Conservation (phyloP, 768 basidiomycete genomes). For the Kondoa subrosea region DNA sequence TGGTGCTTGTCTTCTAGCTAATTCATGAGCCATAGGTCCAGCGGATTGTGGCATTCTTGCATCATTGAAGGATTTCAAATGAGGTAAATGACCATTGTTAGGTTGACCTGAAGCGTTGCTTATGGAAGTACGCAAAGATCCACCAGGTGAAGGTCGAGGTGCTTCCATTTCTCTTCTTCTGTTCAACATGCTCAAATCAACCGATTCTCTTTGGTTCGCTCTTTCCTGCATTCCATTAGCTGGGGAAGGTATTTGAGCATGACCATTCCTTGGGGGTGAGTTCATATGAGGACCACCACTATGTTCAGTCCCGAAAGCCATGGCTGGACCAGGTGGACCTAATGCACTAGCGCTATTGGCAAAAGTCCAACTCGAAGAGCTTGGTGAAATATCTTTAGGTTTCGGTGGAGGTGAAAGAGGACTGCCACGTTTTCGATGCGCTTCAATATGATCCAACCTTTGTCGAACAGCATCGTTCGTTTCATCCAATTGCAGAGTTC, state of each 20-base stretch:
- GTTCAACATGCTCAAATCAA: not conserved
- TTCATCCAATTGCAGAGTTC: conserved; percentile 86
- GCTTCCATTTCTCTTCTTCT: not conserved
- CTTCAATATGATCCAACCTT: conserved; percentile 12
- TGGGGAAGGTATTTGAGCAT: not conserved
- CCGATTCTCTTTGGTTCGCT: not conserved
- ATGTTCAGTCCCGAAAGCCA: not conserved
- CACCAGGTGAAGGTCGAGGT: not conserved
- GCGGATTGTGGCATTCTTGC: not conserved
- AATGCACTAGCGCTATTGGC: conserved; percentile 21
- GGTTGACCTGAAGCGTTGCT: not conserved
- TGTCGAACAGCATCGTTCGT: conserved; percentile 57
- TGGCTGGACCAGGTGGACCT: conserved; percentile 3
- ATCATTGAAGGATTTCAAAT: not conserved
- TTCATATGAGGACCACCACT: not conserved
- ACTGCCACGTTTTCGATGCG: conserved; percentile 10
- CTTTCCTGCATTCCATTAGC: not conserved
- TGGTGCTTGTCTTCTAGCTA: not conserved
- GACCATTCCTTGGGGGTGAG: not conserved
- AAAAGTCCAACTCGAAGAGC: conserved; percentile 21
- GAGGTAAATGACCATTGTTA: not conserved
- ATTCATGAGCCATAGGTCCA: not conserved
- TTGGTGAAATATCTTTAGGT: conserved; percentile 26
- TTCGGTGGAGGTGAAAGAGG: conserved; percentile 20
- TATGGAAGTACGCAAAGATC: not conserved